Percentiles rank a stretch among this genome's conserved stretches.
Conservation (phyloP, 2,329 filamentous ascomycete species). For the Fusarium hostae region DNA sequence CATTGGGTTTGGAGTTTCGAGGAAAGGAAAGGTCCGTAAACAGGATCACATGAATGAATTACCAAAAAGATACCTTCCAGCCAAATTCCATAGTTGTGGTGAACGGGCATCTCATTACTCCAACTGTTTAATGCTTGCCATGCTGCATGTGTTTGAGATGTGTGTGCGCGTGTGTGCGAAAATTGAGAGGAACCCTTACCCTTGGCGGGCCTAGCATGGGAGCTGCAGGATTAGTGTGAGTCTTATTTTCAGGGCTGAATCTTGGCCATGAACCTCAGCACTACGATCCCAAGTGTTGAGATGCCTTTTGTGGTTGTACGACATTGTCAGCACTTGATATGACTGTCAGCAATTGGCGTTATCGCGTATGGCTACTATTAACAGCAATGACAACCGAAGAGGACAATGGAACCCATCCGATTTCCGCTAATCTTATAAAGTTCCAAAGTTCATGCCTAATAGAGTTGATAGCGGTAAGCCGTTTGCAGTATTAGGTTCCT, state of each 20-base stretch:
- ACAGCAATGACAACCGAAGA: background rate
- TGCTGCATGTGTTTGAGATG: background rate
- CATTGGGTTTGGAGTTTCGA: constrained; percentile 55
- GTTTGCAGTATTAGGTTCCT: constrained; percentile 10
- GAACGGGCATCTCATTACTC: constrained; percentile 46
- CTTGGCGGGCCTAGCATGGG: background rate
- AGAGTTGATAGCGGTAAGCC: background rate
- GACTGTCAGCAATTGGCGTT: background rate
- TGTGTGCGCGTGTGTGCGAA: constrained; percentile 1
- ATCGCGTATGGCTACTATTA: background rate
- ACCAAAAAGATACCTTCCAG: constrained; percentile 50
- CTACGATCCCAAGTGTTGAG: background rate
- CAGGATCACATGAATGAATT: constrained; percentile 53
- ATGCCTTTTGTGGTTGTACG: background rate
- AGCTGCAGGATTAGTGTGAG: background rate
- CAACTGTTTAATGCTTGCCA: constrained; percentile 22
- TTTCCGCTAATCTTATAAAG: background rate
- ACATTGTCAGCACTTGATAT: background rate
- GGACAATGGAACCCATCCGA: background rate
- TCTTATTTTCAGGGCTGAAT: background rate
- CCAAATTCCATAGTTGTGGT: constrained; percentile 46
- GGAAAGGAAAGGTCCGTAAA: constrained; percentile 50
- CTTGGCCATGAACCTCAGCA: background rate
- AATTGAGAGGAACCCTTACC: background rate
- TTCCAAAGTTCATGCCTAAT: constrained; percentile 7